Base-by-base conservation (phyloP, 129 eudicot species). In the Chrysanthemum makinoi region DNA sequence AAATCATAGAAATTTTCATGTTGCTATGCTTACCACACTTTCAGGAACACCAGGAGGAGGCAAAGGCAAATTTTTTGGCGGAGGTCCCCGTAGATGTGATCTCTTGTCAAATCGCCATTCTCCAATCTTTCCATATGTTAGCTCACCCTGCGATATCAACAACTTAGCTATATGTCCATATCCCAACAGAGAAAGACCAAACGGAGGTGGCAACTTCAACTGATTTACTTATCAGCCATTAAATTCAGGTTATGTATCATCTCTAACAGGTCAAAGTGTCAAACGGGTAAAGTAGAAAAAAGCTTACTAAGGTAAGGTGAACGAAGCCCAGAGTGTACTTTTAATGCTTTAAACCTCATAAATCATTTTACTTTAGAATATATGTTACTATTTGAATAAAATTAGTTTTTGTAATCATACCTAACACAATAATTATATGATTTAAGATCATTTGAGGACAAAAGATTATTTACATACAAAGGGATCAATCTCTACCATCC, bases 21-120 rank as follows among this genome's bases (percentile, higher is more conserved):
- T 11, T 15, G n/a, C 7, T 63, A 65, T 15, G 70, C 87, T 46
- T 77, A 87, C 94, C 94, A 87, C 94, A 75, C 89, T 84, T 84
- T 84, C 89, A 53, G 89, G 94, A 77, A 87, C 94, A 24, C 94
- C 89, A 1, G 89, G 94, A 54, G 94, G 94, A 17, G 94, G 94
- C 81, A 82, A 58, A 22, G 94, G 15, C 14, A 82, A 62, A 83
- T 84, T 87, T 73, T 35, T 82, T 10, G 94, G 89, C 16, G 89
- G 89, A 14, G 89, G 89, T 19, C 85, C 94, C 48, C 79, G 78
- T 1, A 84, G 83, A 74, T 82, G 76, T 14, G 94, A 82, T 80
- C 94, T 74, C 66, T 87, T 84, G 77, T 87, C 94, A 78, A 87
- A 87, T 75, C 94, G 66, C 94, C 94, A 87, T 70, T 84, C 94